phyloP scores from a whole-genome alignment of 768 basidiomycete species.

The Exidia glandulosa region DNA sequence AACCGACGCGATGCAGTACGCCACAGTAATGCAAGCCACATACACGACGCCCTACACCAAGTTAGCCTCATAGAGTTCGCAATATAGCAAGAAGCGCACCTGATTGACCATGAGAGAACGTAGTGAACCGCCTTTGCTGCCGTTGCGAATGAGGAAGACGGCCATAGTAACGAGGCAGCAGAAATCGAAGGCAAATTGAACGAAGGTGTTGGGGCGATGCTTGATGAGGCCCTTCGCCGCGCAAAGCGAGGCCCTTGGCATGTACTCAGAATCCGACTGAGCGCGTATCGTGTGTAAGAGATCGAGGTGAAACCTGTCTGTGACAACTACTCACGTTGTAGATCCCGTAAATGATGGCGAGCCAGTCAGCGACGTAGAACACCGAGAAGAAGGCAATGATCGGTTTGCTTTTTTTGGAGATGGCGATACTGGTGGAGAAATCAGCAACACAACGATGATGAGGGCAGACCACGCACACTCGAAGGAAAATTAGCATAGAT shows the following conservation, averaged over 20 bases:
- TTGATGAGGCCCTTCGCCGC: neutral
- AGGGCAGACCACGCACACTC: neutral
- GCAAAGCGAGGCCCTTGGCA: neutral
- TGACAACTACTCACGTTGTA: neutral
- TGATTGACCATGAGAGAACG: neutral
- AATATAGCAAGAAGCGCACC: neutral
- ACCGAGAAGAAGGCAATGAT: neutral
- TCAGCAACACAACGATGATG: neutral
- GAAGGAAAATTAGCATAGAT: neutral
- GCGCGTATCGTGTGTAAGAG: neutral
- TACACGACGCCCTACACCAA: neutral
- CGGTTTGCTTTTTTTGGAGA: neutral
- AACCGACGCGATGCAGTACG: neutral
- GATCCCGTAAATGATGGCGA: neutral
- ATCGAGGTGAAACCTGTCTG: neutral
- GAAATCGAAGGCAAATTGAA: neutral
- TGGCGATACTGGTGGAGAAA: neutral
- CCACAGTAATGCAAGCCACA: neutral
- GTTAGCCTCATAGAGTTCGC: neutral
- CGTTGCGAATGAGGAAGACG: neutral
- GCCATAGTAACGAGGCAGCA: neutral
- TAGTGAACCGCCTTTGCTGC: neutral
- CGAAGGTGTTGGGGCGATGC: neutral
- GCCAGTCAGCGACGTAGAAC: neutral
- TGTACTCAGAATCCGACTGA: neutral